Evolutionary conservation across 441 rosid species (phyloP).

Genomic region (Rhodomyrtus psidioides): DNA sequence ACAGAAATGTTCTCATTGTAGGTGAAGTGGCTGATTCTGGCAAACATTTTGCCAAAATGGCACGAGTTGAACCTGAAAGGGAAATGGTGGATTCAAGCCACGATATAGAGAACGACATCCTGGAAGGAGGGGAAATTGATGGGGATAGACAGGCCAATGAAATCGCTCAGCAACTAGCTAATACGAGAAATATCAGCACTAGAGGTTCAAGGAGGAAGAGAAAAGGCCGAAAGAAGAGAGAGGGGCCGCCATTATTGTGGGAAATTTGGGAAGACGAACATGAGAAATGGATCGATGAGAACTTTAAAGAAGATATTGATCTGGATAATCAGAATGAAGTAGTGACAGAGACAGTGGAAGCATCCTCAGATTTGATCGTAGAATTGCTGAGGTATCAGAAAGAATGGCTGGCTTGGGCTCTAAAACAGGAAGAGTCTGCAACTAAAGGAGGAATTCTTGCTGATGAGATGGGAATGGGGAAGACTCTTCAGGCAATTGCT

Average conservation of each 20-base stretch:
- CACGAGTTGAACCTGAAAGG: not conserved
- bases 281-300: constrained; percentile 59
- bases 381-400: constrained; percentile 86
- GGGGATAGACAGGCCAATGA: not conserved
- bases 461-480: constrained; percentile 99
- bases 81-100: not conserved
- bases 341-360: constrained; percentile 44
- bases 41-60: not conserved
- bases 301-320: constrained; percentile 41
- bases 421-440: constrained; percentile 70
- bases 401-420: constrained; percentile 95
- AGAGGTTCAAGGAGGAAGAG: constrained; percentile 13
- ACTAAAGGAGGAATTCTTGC: constrained; percentile 89
- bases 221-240: constrained; percentile 14
- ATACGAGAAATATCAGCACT: not conserved
- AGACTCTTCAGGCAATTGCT: constrained; percentile 92
- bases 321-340: constrained; percentile 41
- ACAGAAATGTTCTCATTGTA: not conserved
- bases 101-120: not conserved
- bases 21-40: not conserved
- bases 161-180: not conserved
- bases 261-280: constrained; percentile 64
- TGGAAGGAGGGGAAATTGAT: not conserved
- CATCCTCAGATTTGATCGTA: constrained; percentile 59
- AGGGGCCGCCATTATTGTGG: constrained; percentile 47